Conservation (phyloP, 1,284 basidiomycete species). For the Ceratorhiza oryzae-sativae region DNA sequence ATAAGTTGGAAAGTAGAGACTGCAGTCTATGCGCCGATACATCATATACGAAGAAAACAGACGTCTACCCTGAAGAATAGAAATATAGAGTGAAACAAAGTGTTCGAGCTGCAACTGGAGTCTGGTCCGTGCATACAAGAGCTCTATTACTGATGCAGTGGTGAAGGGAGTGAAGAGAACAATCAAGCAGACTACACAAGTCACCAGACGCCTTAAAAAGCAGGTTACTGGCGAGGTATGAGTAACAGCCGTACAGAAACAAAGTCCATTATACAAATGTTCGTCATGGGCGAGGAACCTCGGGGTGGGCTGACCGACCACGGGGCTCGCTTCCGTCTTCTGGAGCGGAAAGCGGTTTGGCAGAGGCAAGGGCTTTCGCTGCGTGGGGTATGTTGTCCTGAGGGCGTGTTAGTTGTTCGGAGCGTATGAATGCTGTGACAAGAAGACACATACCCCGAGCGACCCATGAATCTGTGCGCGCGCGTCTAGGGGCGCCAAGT, state of each 20-base stretch:
- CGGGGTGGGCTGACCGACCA: constrained; percentile 8
- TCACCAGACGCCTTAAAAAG: background rate
- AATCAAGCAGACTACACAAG: background rate
- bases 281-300: constrained; percentile 13
- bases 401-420: background rate
- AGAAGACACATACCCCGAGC: background rate
- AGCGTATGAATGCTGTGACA: background rate
- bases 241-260: constrained; percentile 1
- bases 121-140: background rate
- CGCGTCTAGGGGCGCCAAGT: constrained; percentile 6
- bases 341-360: too few species aligned
- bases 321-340: constrained; percentile 10
- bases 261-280: constrained; percentile 8
- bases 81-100: constrained; percentile 7
- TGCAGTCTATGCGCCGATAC: background rate
- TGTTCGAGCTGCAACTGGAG: constrained; percentile 4
- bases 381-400: background rate
- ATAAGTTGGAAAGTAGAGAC: constrained; percentile 7
- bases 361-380: constrained; percentile 7
- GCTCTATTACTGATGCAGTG: constrained; percentile 26
- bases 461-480: constrained; percentile 33
- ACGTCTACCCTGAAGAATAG: background rate
- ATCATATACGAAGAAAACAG: constrained; percentile 1
- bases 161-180: background rate
- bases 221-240: background rate